Conservation (phyloP, 73 alveolate species). For the Uronychia setigera region DNA sequence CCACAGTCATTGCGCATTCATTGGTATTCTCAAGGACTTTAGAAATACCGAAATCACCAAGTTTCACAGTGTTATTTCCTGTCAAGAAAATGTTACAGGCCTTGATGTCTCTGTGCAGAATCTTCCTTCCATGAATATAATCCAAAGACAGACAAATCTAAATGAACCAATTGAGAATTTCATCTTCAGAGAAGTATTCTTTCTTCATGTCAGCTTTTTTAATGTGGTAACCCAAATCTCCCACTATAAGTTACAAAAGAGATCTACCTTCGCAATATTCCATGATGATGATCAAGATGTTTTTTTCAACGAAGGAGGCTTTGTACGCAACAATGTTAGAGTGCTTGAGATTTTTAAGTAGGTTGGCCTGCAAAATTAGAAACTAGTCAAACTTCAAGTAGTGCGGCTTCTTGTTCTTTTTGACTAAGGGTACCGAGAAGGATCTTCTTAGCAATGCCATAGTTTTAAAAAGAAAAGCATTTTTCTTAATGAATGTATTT, state of each 20-base stretch:
- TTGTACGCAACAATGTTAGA: constrained; percentile 94
- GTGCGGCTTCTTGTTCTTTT: constrained; percentile 82
- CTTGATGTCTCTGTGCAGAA: constrained; percentile 75
- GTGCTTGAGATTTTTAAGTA: constrained; percentile 81
- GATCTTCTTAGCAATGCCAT: constrained; percentile 84
- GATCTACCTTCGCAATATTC: constrained; percentile 81
- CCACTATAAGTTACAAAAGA: constrained; percentile 19
- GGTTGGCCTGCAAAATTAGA: constrained; percentile 58
- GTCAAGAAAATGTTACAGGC: constrained; percentile 66
- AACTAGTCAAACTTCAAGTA: constrained; percentile 47
- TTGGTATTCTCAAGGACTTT: constrained; percentile 62
- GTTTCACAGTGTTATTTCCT: constrained; percentile 64
- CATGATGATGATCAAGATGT: constrained; percentile 85
- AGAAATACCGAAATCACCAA: constrained; percentile 80
- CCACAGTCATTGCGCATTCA: constrained; percentile 72
- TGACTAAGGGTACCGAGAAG: constrained; percentile 65
- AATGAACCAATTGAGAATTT: constrained; percentile 86
- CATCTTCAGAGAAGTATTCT: constrained; percentile 71
- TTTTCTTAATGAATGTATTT: no score
- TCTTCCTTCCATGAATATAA: constrained; percentile 67
- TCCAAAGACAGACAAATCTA: constrained; percentile 72
- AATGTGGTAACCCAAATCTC: constrained; percentile 81
- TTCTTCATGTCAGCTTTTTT: constrained; percentile 65
- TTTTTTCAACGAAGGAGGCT: constrained; percentile 85
- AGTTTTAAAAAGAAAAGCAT: no score